Evolutionary conservation across 768 basidiomycete species (phyloP), one percentile per base, ranked within the genome.

Genomic region (Auriscalpium vulgare): DNA sequence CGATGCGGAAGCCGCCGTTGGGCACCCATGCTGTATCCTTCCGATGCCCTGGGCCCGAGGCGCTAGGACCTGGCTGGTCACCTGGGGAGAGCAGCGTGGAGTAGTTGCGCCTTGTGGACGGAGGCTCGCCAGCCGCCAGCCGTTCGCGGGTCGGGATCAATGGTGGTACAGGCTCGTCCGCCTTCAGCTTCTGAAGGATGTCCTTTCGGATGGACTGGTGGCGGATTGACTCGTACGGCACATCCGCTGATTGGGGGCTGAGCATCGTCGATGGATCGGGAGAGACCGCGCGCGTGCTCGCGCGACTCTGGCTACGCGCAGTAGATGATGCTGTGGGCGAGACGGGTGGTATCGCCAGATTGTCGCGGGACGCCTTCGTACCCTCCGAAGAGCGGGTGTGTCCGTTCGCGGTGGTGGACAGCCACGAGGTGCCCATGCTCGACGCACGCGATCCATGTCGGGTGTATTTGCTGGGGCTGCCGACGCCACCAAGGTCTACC

Each of bases 171-270:
- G 63, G 5, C 71, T 66, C 6, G 52, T 70, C 64, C 9, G 54
- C 51, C 36, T 63, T 64, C 16, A 72, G 68, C 59, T 67, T 70
- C 60, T 75, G 77, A 47, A 81, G 63, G 37, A 82, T 77, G 10
- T 72, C 76, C 9, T 79, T 76, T 50, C 78, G 75, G 62, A 81
- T 80, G 59, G 77, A 78, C 62, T 74, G 77, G 59, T 78, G 77
- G 8, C 77, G 71, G 17, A 78, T 66, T 35, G 72, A 69, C 55
- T 78, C 79, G 69, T 76, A 78, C 0, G 76, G 76, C 34, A 56
- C 51, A 54, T 58, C 67, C 63, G 60, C 71, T 35, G 51, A 69
- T 59, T 66, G 65, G 19, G 60, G 56, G 44, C 59, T 57, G 10
- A 59, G 56, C 6, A 61, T n/a, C 10, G 38, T 10, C 3, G 43